phyloP scores from a whole-genome alignment of 768 basidiomycete genomes.

The Auriscalpium microsporum region DNA sequence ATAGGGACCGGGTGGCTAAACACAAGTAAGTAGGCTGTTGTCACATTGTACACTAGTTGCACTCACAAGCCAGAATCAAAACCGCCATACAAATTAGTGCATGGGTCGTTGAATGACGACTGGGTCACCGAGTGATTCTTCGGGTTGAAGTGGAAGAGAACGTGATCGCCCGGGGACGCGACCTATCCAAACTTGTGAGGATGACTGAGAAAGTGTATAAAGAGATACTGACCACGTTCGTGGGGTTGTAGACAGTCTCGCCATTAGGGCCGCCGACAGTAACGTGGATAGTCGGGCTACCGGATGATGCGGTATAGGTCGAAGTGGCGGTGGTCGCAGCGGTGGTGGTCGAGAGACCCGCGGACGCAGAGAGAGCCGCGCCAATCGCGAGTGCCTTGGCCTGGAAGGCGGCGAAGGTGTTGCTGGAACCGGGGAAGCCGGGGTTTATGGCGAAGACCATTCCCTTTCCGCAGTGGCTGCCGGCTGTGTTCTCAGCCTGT shows the following conservation, averaged over 20 bases:
- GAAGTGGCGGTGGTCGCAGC: constrained; percentile 16
- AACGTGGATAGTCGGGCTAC: neutral
- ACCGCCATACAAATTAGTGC: constrained; percentile 15
- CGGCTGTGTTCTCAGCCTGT: constrained; percentile 10
- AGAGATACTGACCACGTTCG: neutral
- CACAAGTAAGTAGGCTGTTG: neutral
- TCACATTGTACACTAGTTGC: neutral
- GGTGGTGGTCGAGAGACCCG: constrained; percentile 16
- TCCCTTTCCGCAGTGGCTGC: constrained; percentile 16
- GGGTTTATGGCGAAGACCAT: constrained; percentile 26
- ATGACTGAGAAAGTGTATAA: neutral
- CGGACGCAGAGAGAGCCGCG: constrained; percentile 15
- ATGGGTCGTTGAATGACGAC: constrained; percentile 21
- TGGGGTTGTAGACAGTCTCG: neutral
- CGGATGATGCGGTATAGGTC: neutral
- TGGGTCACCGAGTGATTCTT: constrained; percentile 26
- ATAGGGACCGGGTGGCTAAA: constrained; percentile 19
- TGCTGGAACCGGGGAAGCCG: neutral
- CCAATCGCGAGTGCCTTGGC: constrained; percentile 1
- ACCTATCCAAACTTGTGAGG: neutral
- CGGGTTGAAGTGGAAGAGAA: constrained; percentile 19
- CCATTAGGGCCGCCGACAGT: constrained; percentile 3
- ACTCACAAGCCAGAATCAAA: constrained; percentile 25
- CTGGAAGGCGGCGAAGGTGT: constrained; percentile 4
- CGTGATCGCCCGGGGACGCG: constrained; percentile 11